Conservation (phyloP, 257 asterid genomes). For the Pogostemon cablin region DNA sequence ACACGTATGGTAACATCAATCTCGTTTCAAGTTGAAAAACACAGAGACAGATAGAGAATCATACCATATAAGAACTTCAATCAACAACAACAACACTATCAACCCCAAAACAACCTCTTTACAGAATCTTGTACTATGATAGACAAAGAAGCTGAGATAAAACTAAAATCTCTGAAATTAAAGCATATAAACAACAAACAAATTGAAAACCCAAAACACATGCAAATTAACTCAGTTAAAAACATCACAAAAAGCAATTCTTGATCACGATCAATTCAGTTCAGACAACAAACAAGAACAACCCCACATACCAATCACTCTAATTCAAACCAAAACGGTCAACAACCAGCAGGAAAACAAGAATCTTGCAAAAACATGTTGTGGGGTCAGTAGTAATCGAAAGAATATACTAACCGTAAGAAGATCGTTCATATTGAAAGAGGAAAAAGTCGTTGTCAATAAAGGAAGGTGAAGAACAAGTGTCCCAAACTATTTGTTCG, state of each 20-base stretch:
- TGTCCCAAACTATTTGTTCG: background rate
- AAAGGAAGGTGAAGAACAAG: conserved; percentile 17
- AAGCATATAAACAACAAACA: background rate
- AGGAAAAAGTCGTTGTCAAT: background rate
- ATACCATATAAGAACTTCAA: background rate
- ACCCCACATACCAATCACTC: conserved; percentile 13
- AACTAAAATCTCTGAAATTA: conserved; percentile 19
- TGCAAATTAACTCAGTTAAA: background rate
- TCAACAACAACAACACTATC: background rate
- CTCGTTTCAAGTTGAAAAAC: background rate
- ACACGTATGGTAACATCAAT: background rate
- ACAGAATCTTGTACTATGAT: background rate
- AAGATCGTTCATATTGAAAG: conserved; percentile 61
- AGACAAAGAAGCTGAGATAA: background rate
- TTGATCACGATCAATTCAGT: background rate
- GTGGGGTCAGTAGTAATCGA: too few species aligned
- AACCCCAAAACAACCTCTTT: background rate
- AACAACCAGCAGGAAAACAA: background rate
- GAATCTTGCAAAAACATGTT: background rate
- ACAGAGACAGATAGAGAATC: background rate
- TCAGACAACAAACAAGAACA: background rate
- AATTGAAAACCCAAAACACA: conserved; percentile 9
- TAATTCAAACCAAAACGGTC: background rate
- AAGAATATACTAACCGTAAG: conserved; percentile 54
- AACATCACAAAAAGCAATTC: conserved; percentile 16